Conservation (phyloP, 768 basidiomycete species). For the Amanita subjunquillea region DNA sequence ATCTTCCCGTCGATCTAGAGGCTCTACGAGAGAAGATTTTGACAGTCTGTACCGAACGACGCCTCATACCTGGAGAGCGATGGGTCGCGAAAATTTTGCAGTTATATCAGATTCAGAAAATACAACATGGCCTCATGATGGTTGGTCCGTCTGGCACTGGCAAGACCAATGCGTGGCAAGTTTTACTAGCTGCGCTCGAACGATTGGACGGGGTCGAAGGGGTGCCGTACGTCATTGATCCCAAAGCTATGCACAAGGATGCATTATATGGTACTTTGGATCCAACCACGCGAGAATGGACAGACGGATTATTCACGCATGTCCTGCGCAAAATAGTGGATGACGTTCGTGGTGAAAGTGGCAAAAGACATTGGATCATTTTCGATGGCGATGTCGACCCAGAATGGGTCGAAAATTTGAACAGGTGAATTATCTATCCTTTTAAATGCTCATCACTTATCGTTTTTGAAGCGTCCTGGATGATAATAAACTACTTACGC, state of each 20-base stretch:
- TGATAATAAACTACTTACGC: constrained; percentile 93
- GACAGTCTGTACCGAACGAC: constrained; percentile 78
- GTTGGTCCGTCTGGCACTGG: constrained; percentile 96
- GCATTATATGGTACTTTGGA: constrained; percentile 96
- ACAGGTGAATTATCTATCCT: constrained; percentile 55
- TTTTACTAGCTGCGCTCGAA: constrained; percentile 83
- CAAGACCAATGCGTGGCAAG: constrained; percentile 96
- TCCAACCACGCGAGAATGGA: constrained; percentile 97
- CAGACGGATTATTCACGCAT: constrained; percentile 96
- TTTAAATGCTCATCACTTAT: constrained; percentile 8
- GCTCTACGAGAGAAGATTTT: constrained; percentile 77
- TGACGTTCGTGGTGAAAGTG: constrained; percentile 94
- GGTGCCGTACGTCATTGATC: constrained; percentile 93
- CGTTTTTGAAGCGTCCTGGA: constrained; percentile 72
- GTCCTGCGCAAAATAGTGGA: constrained; percentile 97
- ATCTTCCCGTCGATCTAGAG: constrained; percentile 81
- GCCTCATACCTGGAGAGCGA: constrained; percentile 75
- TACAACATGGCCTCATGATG: constrained; percentile 99
- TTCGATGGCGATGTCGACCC: constrained; percentile 99
- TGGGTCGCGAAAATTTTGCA: constrained; percentile 97
- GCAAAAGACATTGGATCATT: constrained; percentile 97
- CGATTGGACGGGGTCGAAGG: constrained; percentile 89
- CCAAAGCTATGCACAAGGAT: constrained; percentile 99
- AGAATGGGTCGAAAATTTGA: constrained; percentile 99
- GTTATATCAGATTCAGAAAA: constrained; percentile 98